Conservation (phyloP, 192 early-diverging fungal genomes). For the Linnemannia exigua region DNA sequence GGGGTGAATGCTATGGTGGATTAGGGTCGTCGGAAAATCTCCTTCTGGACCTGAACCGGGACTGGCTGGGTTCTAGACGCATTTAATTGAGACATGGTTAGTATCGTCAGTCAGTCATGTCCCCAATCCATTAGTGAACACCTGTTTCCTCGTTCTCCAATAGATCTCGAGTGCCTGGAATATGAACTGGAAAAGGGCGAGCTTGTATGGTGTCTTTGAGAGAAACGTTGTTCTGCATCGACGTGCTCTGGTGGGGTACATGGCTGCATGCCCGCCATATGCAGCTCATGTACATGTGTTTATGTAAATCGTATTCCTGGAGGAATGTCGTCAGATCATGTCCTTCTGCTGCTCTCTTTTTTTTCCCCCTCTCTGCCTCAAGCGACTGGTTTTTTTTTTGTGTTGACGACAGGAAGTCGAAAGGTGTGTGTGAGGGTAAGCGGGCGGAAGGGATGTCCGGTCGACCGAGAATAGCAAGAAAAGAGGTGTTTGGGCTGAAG, state of each 20-base stretch:
- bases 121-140: background rate
- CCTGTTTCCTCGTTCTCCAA: background rate
- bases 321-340: background rate
- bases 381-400: too few relatives aligned
- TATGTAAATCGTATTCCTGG: background rate
- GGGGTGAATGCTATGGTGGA: background rate
- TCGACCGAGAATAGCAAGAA: too few relatives aligned
- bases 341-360: too few relatives aligned
- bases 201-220: background rate
- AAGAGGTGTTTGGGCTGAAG: background rate
- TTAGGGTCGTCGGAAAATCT: background rate
- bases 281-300: background rate
- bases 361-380: too few relatives aligned
- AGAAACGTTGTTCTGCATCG: too few relatives aligned
- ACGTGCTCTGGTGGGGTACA: background rate
- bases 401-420: too few relatives aligned
- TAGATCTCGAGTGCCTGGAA: background rate
- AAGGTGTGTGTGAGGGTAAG: too few relatives aligned
- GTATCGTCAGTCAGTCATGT: too few relatives aligned
- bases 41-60: background rate
- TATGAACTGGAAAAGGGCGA: background rate
- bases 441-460: too few relatives aligned
- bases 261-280: background rate
- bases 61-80: background rate
- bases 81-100: background rate